Evolutionary conservation across 495 filamentous ascomycete genomes (phyloP).

Genomic region (Aspergillus affinis): DNA sequence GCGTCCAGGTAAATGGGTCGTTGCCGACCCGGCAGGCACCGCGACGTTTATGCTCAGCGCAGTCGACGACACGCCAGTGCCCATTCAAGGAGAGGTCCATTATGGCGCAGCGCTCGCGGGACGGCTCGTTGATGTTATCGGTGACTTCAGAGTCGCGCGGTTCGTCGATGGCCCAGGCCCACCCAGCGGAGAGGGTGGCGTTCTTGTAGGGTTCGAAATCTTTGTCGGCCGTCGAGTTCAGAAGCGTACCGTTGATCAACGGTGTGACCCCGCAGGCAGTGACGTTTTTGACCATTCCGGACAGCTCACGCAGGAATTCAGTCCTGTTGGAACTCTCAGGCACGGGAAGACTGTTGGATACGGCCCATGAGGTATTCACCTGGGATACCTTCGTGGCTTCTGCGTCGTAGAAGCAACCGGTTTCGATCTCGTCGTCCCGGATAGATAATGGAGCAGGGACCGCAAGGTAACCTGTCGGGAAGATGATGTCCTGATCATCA

Average conservation of each 20-base stretch:
- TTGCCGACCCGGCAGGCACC: constrained; percentile 53
- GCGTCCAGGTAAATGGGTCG: constrained; percentile 54
- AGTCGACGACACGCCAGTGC: constrained; percentile 58
- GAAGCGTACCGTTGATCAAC: constrained; percentile 53
- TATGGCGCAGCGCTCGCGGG: constrained; percentile 51
- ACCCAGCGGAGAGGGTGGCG: constrained; percentile 49
- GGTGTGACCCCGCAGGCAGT: constrained; percentile 60
- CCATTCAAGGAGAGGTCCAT: constrained; percentile 45
- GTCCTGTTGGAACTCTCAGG: constrained; percentile 31
- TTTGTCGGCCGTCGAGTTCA: constrained; percentile 49
- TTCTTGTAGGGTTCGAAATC: constrained; percentile 48
- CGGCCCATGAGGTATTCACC: constrained; percentile 60
- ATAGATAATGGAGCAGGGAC: constrained; percentile 26
- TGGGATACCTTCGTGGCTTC: constrained; percentile 34
- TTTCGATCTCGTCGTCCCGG: constrained; percentile 38
- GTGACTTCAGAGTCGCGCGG: constrained; percentile 42
- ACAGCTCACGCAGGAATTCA: constrained; percentile 31
- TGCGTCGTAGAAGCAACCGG: constrained; percentile 53
- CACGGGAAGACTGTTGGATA: constrained; percentile 29
- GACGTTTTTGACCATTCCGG: constrained; percentile 38
- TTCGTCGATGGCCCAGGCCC: constrained; percentile 60
- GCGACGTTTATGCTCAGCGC: constrained; percentile 40
- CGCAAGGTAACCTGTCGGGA: constrained; percentile 40
- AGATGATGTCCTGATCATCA: constrained; percentile 42
- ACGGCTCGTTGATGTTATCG: constrained; percentile 22